Evolutionary conservation across 2,329 filamentous ascomycete genomes (phyloP).

Genomic region (Pestalotiopsis fici): DNA sequence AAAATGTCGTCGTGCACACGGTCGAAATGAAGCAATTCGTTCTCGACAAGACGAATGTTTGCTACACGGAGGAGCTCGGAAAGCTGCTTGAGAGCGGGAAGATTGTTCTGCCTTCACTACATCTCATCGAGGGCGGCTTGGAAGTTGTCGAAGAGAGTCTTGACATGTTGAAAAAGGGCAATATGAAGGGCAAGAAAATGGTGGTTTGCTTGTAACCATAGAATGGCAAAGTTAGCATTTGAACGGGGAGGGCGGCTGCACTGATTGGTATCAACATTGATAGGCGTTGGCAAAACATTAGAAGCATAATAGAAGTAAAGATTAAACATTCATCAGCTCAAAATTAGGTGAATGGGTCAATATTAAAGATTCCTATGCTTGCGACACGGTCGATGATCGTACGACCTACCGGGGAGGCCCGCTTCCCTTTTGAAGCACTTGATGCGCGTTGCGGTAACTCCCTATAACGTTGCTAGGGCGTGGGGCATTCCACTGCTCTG

Average conservation of each 20-base stretch:
- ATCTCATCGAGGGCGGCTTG: conserved; percentile 34
- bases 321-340: not conserved
- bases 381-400: too few species aligned
- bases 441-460: not conserved
- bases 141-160: conserved; percentile 29
- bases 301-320: not conserved
- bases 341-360: not conserved
- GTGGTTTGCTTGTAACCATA: conserved; percentile 26
- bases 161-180: conserved; percentile 32
- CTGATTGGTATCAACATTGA: not conserved
- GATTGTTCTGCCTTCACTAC: conserved; percentile 30
- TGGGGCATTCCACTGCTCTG: not conserved
- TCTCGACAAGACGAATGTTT: conserved; percentile 25
- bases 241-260: not conserved
- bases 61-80: conserved; percentile 32
- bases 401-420: too few species aligned
- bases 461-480: too few species aligned
- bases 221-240: not conserved
- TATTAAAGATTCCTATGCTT: too few species aligned
- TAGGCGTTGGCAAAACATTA: not conserved
- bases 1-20: conserved; percentile 31
- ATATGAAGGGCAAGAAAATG: conserved; percentile 33
- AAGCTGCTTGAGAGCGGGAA: conserved; percentile 26
- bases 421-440: too few species aligned
- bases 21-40: conserved; percentile 42